Evolutionary conservation across 495 filamentous ascomycete species (phyloP), one percentile per base, ranked within the genome.

Genomic region (Jackrogersella multiformis): DNA sequence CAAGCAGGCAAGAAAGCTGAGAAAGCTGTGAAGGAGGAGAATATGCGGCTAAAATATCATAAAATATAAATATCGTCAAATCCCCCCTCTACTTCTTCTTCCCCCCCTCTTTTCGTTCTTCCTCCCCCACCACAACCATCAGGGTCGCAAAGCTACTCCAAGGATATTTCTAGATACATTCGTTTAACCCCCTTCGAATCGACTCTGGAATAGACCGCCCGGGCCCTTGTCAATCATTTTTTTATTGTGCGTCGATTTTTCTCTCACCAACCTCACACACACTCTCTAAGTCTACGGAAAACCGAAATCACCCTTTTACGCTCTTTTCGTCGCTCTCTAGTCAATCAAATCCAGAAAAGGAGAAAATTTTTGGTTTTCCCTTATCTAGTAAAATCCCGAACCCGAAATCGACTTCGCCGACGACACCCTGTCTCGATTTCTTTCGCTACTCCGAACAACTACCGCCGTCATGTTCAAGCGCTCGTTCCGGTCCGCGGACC

Each of bases 391-490:
- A n/a, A 48, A 72, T 73, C 68, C 59, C 66, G 55, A 73, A 68
- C 61, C 56, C 56, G 55, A 41, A 30, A 38, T 41, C 2, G 48
- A 48, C 16, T 15, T 39, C n/a, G n/a, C 21, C n/a, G n/a, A n/a
- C 58, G 56, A 75, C 65, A 73, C 72, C 74, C 67, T 77, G 73
- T 61, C 60, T 69, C 73, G 67, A 73, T 74, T 73, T 66, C 62
- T 70, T 64, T 66, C 48, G 24, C 64, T 59, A 34, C 26, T 75
- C 34, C 67, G 38, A 39, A 58, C 34, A 4, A 67, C 64, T 60
- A 71, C 77, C 71, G 74, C 74, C 85, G 84, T 59, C 70, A 94
- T 94, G 91, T 93, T 94, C 84, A 92, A 89, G 77, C 90, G 90
- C 76, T 92, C 90, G 70, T 93, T 94, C 82, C 81, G 83, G 74